A percentile compares a stretch with the other conserved stretches of the same genome.
These are phyloP conservation scores for Chaetoceros tenuissimus DNA, from an alignment of 108 stramenopile genomes.

Conservation along the genomic window DNA sequence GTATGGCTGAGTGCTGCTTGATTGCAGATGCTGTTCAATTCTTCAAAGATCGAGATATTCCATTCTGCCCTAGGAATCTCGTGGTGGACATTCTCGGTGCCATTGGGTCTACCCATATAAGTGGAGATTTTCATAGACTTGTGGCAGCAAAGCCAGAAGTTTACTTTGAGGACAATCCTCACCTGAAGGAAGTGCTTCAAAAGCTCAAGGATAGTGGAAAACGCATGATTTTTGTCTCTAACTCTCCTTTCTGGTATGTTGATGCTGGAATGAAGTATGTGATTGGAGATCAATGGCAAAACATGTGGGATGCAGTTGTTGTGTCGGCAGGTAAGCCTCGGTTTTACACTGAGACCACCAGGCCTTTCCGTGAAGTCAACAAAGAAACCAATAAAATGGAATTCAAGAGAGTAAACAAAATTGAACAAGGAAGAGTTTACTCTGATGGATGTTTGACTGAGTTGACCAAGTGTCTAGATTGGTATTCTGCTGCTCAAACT, in stretches of 20 bases:
- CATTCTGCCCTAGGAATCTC: slow-evolving; percentile 63
- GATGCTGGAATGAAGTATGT: slow-evolving; percentile 92
- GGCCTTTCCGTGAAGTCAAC: slow-evolving; percentile 85
- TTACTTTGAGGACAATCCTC: slow-evolving; percentile 70
- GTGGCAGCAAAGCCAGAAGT: slow-evolving; percentile 70
- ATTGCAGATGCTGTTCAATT: slow-evolving; percentile 93
- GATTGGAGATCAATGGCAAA: slow-evolving; percentile 82
- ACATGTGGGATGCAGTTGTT: slow-evolving; percentile 77
- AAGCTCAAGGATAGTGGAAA: slow-evolving; percentile 61
- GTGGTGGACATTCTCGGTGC: slow-evolving; percentile 83
- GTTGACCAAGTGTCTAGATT: slow-evolving; percentile 57
- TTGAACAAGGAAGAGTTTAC: slow-evolving; percentile 57
- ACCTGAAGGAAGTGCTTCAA: slow-evolving; percentile 63
- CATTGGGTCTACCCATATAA: slow-evolving; percentile 85
- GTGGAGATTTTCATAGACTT: slow-evolving; percentile 87
- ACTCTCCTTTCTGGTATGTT: slow-evolving; percentile 90
- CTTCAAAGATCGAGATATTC: slow-evolving; percentile 72
- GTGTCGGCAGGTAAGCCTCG: slow-evolving; percentile 83
- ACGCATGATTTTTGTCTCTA: slow-evolving; percentile 75
- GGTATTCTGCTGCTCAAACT: slow-evolving; percentile 25
- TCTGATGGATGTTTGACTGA: slow-evolving; percentile 74
- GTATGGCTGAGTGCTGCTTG: slow-evolving; percentile 93
- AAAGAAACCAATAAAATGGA: slow-evolving; percentile 40
- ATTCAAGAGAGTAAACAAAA: slow-evolving; percentile 51
- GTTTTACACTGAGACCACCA: slow-evolving; percentile 77